phyloP scores from a whole-genome alignment of 2,329 filamentous ascomycete genomes.

The Alternaria sp. region DNA sequence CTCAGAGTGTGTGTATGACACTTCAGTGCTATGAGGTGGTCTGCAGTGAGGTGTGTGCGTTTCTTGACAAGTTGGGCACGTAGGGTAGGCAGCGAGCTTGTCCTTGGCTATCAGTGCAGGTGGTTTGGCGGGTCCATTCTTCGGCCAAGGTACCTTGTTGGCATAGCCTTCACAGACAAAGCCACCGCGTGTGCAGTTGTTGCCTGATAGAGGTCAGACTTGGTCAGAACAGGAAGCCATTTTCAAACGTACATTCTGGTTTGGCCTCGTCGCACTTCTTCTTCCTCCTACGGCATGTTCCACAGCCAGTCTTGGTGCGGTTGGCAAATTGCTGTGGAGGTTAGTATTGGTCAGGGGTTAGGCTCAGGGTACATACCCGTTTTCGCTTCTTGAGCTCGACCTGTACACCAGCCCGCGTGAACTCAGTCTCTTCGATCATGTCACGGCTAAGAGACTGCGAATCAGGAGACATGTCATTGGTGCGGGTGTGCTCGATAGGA shows the following conservation, averaged over 20 bases:
- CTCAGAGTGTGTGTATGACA: slow-evolving; percentile 27
- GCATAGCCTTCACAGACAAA: slow-evolving; percentile 93
- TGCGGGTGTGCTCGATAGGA: slow-evolving; percentile 21
- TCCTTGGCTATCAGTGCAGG: slow-evolving; percentile 87
- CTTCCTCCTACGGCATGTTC: slow-evolving; percentile 89
- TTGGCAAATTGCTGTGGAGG: slow-evolving; percentile 78
- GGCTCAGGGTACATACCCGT: slow-evolving; percentile 49
- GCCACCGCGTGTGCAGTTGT: slow-evolving; percentile 87
- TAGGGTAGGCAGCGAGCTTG: slow-evolving; percentile 37
- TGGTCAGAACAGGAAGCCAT: not conserved
- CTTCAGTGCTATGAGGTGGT: slow-evolving; percentile 11
- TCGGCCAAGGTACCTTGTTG: slow-evolving; percentile 77
- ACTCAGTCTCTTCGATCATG: slow-evolving; percentile 43
- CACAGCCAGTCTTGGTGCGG: slow-evolving; percentile 91
- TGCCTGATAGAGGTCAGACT: slow-evolving; percentile 42
- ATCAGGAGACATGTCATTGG: slow-evolving; percentile 15
- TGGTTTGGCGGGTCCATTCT: slow-evolving; percentile 67
- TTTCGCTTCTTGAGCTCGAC: slow-evolving; percentile 54
- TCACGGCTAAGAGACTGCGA: slow-evolving; percentile 7
- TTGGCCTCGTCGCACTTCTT: slow-evolving; percentile 98
- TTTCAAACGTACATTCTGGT: slow-evolving; percentile 79
- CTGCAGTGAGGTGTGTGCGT: slow-evolving; percentile 42
- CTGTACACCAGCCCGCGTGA: slow-evolving; percentile 52
- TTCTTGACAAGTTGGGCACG: slow-evolving; percentile 26
- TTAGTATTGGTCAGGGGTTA: slow-evolving; percentile 13